phyloP scores from a whole-genome alignment of 2,329 filamentous ascomycete genomes.

The Epichloe gansuensis region DNA sequence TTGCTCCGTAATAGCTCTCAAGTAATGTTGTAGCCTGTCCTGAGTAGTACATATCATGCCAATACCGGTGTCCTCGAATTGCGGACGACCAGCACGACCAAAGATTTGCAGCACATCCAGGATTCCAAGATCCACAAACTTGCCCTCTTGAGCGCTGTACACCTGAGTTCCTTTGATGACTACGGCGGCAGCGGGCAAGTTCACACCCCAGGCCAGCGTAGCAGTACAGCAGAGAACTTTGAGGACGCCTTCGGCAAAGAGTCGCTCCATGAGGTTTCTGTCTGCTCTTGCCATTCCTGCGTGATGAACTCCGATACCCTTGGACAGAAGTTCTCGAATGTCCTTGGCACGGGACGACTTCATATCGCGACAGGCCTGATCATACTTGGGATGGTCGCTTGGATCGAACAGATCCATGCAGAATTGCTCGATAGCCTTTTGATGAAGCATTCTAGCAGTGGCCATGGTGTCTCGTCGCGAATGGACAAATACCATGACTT shows the following conservation, averaged over 20 bases:
- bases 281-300: conserved; percentile 93
- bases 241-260: conserved; percentile 84
- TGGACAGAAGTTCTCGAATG: conserved; percentile 74
- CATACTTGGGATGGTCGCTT: conserved; percentile 62
- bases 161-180: conserved; percentile 97
- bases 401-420: conserved; percentile 78
- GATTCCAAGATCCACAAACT: conserved; percentile 92
- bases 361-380: conserved; percentile 69
- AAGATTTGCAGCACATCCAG: conserved; percentile 97
- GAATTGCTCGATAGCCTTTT: conserved; percentile 72
- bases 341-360: conserved; percentile 77
- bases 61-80: conserved; percentile 95
- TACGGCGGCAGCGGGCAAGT: conserved; percentile 89
- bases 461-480: conserved; percentile 87
- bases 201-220: conserved; percentile 96
- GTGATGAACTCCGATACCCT: conserved; percentile 90
- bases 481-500: conserved; percentile 99
- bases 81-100: conserved; percentile 90
- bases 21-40: conserved; percentile 85
- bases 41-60: conserved; percentile 96
- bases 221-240: conserved; percentile 97
- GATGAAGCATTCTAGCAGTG: conserved; percentile 72
- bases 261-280: conserved; percentile 84
- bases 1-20: conserved; percentile 87
- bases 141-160: conserved; percentile 91